Evolutionary conservation across 306 rosid genomes (phyloP), one percentile per base, ranked within the genome.

Genomic region (Rubus idaeus): DNA sequence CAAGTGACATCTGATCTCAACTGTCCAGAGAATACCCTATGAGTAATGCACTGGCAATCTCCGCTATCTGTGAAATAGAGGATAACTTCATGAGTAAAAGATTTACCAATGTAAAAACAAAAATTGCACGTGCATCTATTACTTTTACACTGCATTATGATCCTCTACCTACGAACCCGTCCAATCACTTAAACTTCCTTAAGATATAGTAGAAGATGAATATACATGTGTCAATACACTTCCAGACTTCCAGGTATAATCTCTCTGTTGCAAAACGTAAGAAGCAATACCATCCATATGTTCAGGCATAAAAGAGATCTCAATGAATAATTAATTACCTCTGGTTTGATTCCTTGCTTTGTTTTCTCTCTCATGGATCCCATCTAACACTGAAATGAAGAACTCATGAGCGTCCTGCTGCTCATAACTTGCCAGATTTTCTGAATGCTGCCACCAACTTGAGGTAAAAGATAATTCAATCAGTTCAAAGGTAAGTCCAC

Each of bases 401-500:
- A 94, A 94, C 74, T 94, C 98, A 42, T 94, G 98, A 10, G 98
- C 98, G 78, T 94, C 98, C 77, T 94, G 98, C 85, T 94, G 98
- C 80, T 90, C 96, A 77, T 94, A 94, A 77, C 90, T 89, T 39
- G 98, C 96, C 71, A 94, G 91, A 87, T 87, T 87, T 35, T 97
- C 93, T 0, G 98, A 89, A 82, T 94, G 98, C 64, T 90, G 98
- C 98, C 98, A 94, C 81, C 77, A 87, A 83, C 88, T 89, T 89
- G 82, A 89, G 84, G 90, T 86, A 81, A 75, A 88, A 87, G 90
- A 70, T 80, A 86, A 78, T 78, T 80, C 74, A 79, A 88, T 85
- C 83, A 87, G 75, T 79, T 78, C 56, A 77, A 79, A 85, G 84
- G 64, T 67, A 30, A 73, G 81, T 65, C 80, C 45, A 81, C 74